Base-by-base conservation (phyloP, 441 rosid genomes). In the Biscutella laevigata region DNA sequence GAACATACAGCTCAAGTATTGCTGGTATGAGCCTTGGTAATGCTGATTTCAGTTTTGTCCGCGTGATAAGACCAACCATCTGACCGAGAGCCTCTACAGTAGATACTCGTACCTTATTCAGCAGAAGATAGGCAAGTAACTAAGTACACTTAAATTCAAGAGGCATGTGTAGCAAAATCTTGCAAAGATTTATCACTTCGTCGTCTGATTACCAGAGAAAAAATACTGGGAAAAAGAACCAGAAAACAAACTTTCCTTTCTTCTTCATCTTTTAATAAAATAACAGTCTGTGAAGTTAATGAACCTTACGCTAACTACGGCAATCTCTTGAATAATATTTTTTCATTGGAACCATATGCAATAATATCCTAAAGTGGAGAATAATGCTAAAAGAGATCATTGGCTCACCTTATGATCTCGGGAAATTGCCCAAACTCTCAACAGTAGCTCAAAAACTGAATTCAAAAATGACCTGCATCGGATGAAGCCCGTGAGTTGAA, bases 21-120 rank as follows among this genome's bases (percentile, higher is more conserved):
- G 95, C 76, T 36, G 99, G 96, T 60, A 86, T 73, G 54, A 92
- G 86, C 71, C 88, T 82, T 19, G 97, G 95, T 75, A 92, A 68
- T 63, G 99, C 99, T 46, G 94, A 82, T 74, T 88, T 92, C 56
- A 92, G 74, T 64, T 88, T 82, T 42, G 90, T 55, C 60, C 99
- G 74, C 22, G 85, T 77, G 68, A 92, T 70, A 68, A 88, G 89
- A 66, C 95, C 89, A 61, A 88, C 92, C 96, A 92, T 86, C 64
- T 92, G 99, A 61, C 99, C 96, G 68, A 92, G 73, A 45, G 96
- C 99, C 74, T 92, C 95, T 45, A 92, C 89, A 62, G 99, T 82
- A 52, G 90, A 81, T 47, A 80, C 71, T 26, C 94, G 95, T 39
- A 88, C 94, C 99, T 92, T 59, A 45, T 53, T 59, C 51, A 66